Base-by-base conservation (phyloP, 768 basidiomycete species). In the Omphalotus guepiniiformis region DNA sequence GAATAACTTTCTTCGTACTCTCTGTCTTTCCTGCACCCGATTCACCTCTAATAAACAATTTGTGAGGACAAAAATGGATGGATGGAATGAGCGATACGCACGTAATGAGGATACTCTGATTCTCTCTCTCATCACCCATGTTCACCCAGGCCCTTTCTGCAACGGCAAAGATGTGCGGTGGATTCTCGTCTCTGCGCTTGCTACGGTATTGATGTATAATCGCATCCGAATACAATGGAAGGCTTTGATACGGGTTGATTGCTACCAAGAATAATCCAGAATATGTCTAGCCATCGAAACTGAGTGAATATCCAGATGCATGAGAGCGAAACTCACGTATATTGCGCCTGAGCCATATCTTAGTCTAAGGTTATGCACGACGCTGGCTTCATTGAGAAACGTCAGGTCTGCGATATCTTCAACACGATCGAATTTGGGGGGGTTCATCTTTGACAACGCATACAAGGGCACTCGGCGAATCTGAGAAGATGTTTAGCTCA, bases 21-120 rank as follows among this genome's bases (percentile, higher is more conserved):
- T 98, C 96, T 2, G 96, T 99, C 74, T 98, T 99, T 36, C 96
- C 96, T 3, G 96, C 96, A 28, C 96, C 96, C 6, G 96, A 98
- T 74, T 99, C 96, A 35, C 96, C 96, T 7, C 94, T 96, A 56
- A 0, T 37, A 18, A 15, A 38, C 36, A n/a, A 41, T 27, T 6
- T 23, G 35, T 61, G 8, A 58, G 53, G 49, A 38, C 25, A 44
- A 35, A 51, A 35, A 42, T 7, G 28, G 12, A 21, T 39, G 45
- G 45, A 35, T n/a, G 37, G 41, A 29, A 42, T n/a, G 15, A 19
- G 27, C 30, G 36, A 22, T 19, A 76, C 91, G 21, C 66, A 95
- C 90, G 96, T 99, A 67, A 99, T 97, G 25, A 99, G 77, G 48
- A 99, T 94, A 61, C 93, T 95, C 67, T 99, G 96, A 55, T 93